Evolutionary conservation across 2,329 filamentous ascomycete species (phyloP).

Genomic region (Aureobasidium sp.): DNA sequence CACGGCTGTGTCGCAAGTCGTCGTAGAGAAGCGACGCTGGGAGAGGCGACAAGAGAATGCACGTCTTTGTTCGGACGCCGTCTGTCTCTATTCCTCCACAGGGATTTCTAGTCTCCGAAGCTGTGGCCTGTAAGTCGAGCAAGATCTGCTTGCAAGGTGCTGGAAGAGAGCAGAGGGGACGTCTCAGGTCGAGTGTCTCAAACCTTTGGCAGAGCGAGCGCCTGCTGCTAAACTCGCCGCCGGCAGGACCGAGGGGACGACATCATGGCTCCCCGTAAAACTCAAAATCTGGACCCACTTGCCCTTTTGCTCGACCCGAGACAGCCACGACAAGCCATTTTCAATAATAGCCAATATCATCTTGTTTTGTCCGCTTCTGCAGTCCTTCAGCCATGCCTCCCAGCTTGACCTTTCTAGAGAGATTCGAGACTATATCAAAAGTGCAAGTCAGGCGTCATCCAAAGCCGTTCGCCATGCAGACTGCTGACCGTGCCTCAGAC

Average conservation of each 20-base stretch:
- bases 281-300: not conserved
- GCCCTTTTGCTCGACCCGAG: not conserved
- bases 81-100: not conserved
- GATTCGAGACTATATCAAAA: conserved; percentile 12
- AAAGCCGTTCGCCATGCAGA: not conserved
- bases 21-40: not conserved
- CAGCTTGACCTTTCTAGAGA: conserved; percentile 11
- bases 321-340: not conserved
- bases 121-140: not conserved
- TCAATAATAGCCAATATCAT: not conserved
- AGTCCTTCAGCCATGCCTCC: not conserved
- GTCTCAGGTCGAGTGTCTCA: conserved; percentile 1
- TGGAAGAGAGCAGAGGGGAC: not conserved
- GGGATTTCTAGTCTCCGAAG: too few relatives aligned
- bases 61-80: not conserved
- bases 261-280: conserved; percentile 9
- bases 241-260: not conserved
- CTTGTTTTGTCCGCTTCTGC: not conserved
- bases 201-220: not conserved
- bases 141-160: not conserved
- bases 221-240: not conserved
- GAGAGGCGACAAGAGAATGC: not conserved
- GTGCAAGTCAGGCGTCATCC: not conserved
- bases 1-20: not conserved
- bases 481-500: conserved; percentile 1